Base-by-base conservation (phyloP, 345 rosid genomes). In the Nasturtium officinale region DNA sequence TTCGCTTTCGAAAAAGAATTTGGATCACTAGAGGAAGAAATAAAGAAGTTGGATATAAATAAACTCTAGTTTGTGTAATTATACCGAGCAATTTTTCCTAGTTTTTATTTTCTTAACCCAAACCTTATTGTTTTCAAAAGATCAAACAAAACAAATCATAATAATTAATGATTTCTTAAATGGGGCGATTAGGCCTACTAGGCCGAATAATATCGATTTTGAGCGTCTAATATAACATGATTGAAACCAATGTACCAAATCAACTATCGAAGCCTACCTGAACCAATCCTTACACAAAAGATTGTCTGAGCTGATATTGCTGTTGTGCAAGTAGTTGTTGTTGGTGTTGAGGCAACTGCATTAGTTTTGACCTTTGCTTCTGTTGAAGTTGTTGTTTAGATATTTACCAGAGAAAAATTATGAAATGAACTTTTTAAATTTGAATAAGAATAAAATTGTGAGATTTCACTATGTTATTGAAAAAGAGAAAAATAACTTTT, bases 291-390 rank as follows among this genome's bases (percentile, higher is more conserved):
- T 45, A 20, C 48, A 45, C n/a, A 45, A 20, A 45, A 45, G 48
- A 45, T 45, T 45, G 48, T 9, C 48, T 45, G 8, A 45, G 48
- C 48, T 45, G 48, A 6, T 45, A 20, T 77, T 89, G 96, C 7
- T 73, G 78, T 63, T 87, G 95, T 72, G 95, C 84, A 60, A 88
- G 83, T 18, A 88, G 65, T 79, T 89, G 90, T 66, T 86, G 92
- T 64, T 89, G 97, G 80, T 87, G 96, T 52, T 79, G 87, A 66
- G 96, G 89, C 74, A 86, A 78, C 65, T 82, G 92, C 89, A 90
- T 82, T 55, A 90, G n/a, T 78, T 90, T 92, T 66, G 84, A 77
- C 71, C 96, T 87, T 79, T 85, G 87, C 78, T 85, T 91, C 43
- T 83, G 89, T 26, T 85, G 89, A 42, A 80, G 87, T 54, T 85